Evolutionary conservation across 768 basidiomycete genomes (phyloP).

Genomic region (Basidioascus undulatus): DNA sequence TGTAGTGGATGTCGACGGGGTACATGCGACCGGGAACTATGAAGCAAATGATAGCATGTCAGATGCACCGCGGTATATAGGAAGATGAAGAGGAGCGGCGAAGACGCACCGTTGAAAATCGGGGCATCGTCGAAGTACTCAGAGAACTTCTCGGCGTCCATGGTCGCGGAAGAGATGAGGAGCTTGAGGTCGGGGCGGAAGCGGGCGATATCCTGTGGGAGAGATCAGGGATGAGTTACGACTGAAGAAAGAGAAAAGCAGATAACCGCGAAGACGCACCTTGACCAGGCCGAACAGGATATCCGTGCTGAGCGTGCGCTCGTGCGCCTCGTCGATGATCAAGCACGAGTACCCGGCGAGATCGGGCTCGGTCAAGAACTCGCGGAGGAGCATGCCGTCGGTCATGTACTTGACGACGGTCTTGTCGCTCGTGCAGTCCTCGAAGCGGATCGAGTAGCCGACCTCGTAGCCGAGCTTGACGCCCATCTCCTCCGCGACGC

Average conservation of each 20-base stretch:
- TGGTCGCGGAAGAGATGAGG: conserved; percentile 84
- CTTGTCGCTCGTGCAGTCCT: conserved; percentile 98
- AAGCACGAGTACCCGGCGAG: conserved; percentile 80
- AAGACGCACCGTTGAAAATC: conserved; percentile 43
- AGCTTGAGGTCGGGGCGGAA: conserved; percentile 84
- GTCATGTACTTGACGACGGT: conserved; percentile 99
- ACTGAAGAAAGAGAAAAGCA: conserved; percentile 6
- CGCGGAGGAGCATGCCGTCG: conserved; percentile 89
- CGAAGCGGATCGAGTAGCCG: conserved; percentile 98
- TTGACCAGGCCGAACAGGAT: conserved; percentile 95
- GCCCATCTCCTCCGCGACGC: conserved; percentile 97
- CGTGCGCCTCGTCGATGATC: conserved; percentile 97
- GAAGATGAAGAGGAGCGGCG: background rate
- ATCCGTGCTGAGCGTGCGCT: conserved; percentile 90
- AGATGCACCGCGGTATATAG: background rate
- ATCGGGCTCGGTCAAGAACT: conserved; percentile 93
- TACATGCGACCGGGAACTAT: conserved; percentile 95
- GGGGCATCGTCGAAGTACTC: conserved; percentile 94
- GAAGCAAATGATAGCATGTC: conserved; percentile 5
- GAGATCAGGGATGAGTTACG: conserved; percentile 16
- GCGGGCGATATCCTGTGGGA: conserved; percentile 64
- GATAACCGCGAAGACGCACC: conserved; percentile 55
- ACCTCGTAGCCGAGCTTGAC: conserved; percentile 92
- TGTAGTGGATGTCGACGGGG: conserved; percentile 96
- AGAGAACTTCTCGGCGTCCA: conserved; percentile 95